Evolutionary conservation across 1,284 basidiomycete genomes (phyloP).

Genomic region (Leccinum ponderosum): DNA sequence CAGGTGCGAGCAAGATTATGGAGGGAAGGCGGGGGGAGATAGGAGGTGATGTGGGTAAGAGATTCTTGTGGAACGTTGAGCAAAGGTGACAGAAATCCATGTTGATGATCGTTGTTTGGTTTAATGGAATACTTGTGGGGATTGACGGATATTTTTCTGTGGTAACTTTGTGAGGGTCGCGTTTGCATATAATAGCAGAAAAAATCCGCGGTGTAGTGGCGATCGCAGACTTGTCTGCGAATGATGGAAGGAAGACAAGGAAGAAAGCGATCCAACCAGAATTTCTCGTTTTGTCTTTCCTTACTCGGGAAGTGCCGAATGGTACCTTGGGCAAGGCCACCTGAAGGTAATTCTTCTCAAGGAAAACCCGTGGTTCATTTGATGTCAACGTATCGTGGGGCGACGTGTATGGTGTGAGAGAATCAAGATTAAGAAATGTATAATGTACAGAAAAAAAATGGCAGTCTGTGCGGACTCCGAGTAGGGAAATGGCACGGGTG

Average conservation of each 20-base stretch:
- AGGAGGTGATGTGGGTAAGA: constrained; percentile 78
- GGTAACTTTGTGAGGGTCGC: constrained; percentile 17
- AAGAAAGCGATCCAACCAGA: background rate
- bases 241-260: constrained; percentile 6
- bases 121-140: constrained; percentile 1
- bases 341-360: too few relatives aligned
- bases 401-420: too few relatives aligned
- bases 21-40: constrained; percentile 68
- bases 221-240: constrained; percentile 30
- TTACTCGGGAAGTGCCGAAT: constrained; percentile 3
- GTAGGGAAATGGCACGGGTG: too few relatives aligned
- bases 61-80: constrained; percentile 69
- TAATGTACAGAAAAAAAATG: too few relatives aligned
- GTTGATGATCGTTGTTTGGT: constrained; percentile 33
- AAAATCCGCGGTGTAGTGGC: constrained; percentile 6
- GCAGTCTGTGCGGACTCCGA: too few relatives aligned
- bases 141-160: constrained; percentile 12
- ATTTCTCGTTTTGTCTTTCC: background rate
- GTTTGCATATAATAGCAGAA: constrained; percentile 33
- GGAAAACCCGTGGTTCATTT: too few relatives aligned
- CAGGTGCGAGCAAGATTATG: constrained; percentile 59
- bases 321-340: too few relatives aligned
- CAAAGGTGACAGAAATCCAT: constrained; percentile 51
- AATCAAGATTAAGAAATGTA: too few relatives aligned
- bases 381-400: too few relatives aligned